Evolutionary conservation across 441 rosid species (phyloP), one percentile per base, ranked within the genome.

Genomic region (Euphorbia schlechtendalii): DNA sequence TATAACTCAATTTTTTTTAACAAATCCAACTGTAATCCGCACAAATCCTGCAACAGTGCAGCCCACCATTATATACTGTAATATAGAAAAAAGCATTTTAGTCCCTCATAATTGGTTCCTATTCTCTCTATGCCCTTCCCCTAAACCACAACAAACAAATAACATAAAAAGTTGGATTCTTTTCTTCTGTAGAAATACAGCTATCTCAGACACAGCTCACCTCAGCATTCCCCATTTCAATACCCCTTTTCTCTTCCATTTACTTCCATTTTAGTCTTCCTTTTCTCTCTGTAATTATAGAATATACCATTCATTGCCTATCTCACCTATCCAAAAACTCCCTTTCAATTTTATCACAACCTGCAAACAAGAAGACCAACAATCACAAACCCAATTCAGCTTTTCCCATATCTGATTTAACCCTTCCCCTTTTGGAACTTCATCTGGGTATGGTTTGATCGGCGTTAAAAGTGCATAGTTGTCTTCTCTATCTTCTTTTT

Each of bases 101-200:
- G 8, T 38, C 18, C 12, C 10, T 51, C 27, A 18, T 10, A 3
- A 21, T 18, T 51, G 21, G 11, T 51, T 51, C 8, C 11, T 10
- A 18, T 18, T 25, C 40, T 15, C 12, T 56, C 61, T 14, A n/a
- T 60, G 32, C 22, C 20, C 64, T 8, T 41, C 49, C 18, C 64
- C 64, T 36, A 52, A 59, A 14, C 56, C 61, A 59, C 53, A 65
- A 41, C 61, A 36, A 68, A 46, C 58, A 27, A 62, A 69, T 28
- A 34, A 46, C 56, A n/a, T n/a, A n/a, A n/a, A n/a, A n/a, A n/a
- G n/a, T n/a, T n/a, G n/a, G n/a, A n/a, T n/a, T 32, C 6, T 6
- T 32, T 32, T 32, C 34, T 6, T 32, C 34, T 32, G 34, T 32
- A 32, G 34, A 32, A 32, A 32, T 32, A 32, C 34, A 32, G 34